A percentile compares a stretch with the other conserved stretches of the same genome.
phyloP scores from a whole-genome alignment of 192 early-diverging fungal genomes.

The Backusella tuberculispora region DNA sequence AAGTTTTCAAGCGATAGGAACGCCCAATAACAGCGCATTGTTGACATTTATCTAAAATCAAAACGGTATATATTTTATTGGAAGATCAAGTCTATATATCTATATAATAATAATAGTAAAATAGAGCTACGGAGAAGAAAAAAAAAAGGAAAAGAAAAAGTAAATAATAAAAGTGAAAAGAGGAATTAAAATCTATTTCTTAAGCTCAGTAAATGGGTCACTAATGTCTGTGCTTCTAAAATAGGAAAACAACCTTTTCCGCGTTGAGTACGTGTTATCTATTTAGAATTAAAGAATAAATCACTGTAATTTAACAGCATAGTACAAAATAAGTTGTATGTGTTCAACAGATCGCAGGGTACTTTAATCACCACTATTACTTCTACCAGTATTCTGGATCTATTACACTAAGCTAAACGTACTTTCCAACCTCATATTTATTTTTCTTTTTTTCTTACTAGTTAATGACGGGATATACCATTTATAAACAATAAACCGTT shows the following conservation, averaged over 20 bases:
- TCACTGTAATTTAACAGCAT: background rate
- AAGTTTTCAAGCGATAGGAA: constrained; percentile 3
- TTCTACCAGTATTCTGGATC: background rate
- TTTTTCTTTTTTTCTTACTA: background rate
- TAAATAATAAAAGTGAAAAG: background rate
- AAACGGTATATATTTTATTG: too few relatives aligned
- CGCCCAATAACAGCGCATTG: constrained; percentile 11
- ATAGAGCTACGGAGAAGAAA: background rate
- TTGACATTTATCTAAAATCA: background rate
- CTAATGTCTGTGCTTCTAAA: background rate
- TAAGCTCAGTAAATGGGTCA: background rate
- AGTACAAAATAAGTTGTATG: background rate
- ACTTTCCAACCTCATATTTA: background rate
- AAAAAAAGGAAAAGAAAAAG: background rate
- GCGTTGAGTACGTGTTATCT: background rate
- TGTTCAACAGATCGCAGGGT: background rate
- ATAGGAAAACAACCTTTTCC: background rate
- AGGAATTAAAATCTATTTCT: background rate
- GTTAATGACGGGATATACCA: background rate
- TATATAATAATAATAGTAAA: too few relatives aligned
- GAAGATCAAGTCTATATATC: too few relatives aligned
- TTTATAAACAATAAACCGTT: background rate
- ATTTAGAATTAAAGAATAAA: background rate
- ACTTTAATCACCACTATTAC: too few relatives aligned
- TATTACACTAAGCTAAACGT: background rate